These are phyloP conservation scores for Exophiala aquamarina DNA, from an alignment of 2,329 filamentous ascomycete genomes.

Conservation along the genomic window DNA sequence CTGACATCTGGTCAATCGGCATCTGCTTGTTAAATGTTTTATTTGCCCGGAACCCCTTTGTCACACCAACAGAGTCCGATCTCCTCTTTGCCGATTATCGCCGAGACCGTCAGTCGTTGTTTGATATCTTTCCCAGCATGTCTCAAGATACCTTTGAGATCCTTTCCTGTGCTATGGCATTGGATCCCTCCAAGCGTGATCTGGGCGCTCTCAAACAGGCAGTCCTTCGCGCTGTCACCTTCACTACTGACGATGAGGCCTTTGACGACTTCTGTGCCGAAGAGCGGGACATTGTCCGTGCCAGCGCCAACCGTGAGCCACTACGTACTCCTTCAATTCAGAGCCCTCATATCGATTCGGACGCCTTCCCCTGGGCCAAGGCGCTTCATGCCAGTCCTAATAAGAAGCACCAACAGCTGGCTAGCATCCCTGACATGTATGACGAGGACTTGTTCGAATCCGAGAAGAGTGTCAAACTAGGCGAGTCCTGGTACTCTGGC, in stretches of 20 bases:
- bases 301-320: slow-evolving; percentile 85
- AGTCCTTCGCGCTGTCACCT: slow-evolving; percentile 77
- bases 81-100: slow-evolving; percentile 91
- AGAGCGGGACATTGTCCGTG: slow-evolving; percentile 73
- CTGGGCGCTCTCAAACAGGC: slow-evolving; percentile 74
- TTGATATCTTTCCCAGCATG: slow-evolving; percentile 98
- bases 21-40: slow-evolving; percentile 95
- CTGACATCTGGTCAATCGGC: slow-evolving; percentile 95
- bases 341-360: slow-evolving; percentile 74
- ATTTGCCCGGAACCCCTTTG: slow-evolving; percentile 96
- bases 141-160: slow-evolving; percentile 97
- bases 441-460: slow-evolving; percentile 85
- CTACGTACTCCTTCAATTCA: slow-evolving; percentile 93
- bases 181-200: slow-evolving; percentile 88
- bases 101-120: slow-evolving; percentile 89
- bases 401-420: slow-evolving; percentile 76
- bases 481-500: slow-evolving; percentile 74
- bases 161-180: slow-evolving; percentile 81
- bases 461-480: slow-evolving; percentile 51
- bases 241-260: slow-evolving; percentile 88
- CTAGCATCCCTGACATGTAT: slow-evolving; percentile 78
- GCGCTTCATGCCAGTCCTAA: slow-evolving; percentile 75
- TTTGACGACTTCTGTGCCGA: slow-evolving; percentile 82
- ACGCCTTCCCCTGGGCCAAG: slow-evolving; percentile 93
- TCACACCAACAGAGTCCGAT: slow-evolving; percentile 84